Evolutionary conservation across 2,329 filamentous ascomycete genomes (phyloP).

Genomic region (Aspergillus nomiae): DNA sequence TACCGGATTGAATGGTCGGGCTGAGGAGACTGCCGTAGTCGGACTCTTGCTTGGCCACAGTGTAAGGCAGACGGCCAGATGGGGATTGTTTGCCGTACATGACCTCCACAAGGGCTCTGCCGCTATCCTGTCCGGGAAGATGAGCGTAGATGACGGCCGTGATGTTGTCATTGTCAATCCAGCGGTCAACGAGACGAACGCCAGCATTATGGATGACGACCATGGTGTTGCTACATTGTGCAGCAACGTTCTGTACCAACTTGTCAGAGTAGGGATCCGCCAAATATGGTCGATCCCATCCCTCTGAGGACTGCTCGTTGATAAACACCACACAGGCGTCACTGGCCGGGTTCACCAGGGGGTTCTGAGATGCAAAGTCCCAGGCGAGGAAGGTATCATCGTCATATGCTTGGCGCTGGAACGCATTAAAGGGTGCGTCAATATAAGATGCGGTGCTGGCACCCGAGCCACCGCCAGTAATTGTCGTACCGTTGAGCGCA

Average conservation of each 20-base stretch:
- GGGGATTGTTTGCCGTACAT: constrained; percentile 8
- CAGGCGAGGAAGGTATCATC: constrained; percentile 62
- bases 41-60: constrained; percentile 56
- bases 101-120: constrained; percentile 55
- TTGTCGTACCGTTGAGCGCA: not conserved
- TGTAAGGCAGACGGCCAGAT: constrained; percentile 49
- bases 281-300: not conserved
- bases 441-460: constrained; percentile 52
- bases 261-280: constrained; percentile 49
- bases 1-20: not conserved
- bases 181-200: too few relatives aligned
- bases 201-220: constrained; percentile 62
- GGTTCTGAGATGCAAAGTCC: constrained; percentile 56
- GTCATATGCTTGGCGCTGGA: constrained; percentile 54
- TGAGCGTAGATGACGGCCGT: constrained; percentile 61
- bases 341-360: constrained; percentile 46
- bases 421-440: constrained; percentile 58
- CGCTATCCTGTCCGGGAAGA: constrained; percentile 62
- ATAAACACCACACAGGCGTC: constrained; percentile 33
- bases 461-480: constrained; percentile 48
- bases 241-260: constrained; percentile 59
- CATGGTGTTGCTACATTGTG: constrained; percentile 62
- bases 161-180: constrained; percentile 63
- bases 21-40: constrained; percentile 48
- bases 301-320: not conserved